phyloP scores from a whole-genome alignment of 148 eudicot species.

The Camellia lanceoleosa region DNA sequence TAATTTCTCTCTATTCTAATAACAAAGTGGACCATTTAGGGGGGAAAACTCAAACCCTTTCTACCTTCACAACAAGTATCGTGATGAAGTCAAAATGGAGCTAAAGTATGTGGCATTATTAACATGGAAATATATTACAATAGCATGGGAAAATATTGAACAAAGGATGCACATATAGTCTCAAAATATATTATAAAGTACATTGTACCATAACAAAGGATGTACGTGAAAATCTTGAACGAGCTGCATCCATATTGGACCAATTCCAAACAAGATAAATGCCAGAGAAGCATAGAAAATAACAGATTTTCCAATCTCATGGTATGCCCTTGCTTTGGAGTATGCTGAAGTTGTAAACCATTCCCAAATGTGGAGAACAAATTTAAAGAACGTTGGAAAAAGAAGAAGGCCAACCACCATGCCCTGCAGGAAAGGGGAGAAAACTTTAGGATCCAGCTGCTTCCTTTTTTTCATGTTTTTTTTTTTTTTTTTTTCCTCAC shows the following conservation, averaged over 20 bases:
- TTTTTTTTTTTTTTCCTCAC: background rate
- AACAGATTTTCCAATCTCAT: slow-evolving; percentile 47
- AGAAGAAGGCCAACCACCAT: slow-evolving; percentile 81
- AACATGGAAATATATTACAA: background rate
- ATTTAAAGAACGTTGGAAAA: slow-evolving; percentile 56
- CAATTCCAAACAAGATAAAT: slow-evolving; percentile 34
- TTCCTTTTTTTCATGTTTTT: background rate
- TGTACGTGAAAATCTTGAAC: slow-evolving; percentile 73
- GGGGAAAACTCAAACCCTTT: too few relatives aligned
- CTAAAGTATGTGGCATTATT: background rate
- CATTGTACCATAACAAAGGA: slow-evolving; percentile 73
- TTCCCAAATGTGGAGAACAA: slow-evolving; percentile 35
- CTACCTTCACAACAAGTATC: too few relatives aligned
- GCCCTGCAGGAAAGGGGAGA: slow-evolving; percentile 48
- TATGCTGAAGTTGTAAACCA: slow-evolving; percentile 24
- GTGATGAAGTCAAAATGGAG: too few relatives aligned
- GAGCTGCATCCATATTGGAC: slow-evolving; percentile 80
- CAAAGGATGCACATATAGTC: slow-evolving; percentile 71
- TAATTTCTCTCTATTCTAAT: too few relatives aligned
- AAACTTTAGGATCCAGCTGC: background rate
- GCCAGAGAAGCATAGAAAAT: slow-evolving; percentile 61
- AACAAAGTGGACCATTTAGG: too few relatives aligned
- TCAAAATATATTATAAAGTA: slow-evolving; percentile 25
- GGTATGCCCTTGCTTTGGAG: slow-evolving; percentile 27
- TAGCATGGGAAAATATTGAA: slow-evolving; percentile 53